phyloP scores from a whole-genome alignment of 352 stramenopile genomes.

The Phytopythium montanum region DNA sequence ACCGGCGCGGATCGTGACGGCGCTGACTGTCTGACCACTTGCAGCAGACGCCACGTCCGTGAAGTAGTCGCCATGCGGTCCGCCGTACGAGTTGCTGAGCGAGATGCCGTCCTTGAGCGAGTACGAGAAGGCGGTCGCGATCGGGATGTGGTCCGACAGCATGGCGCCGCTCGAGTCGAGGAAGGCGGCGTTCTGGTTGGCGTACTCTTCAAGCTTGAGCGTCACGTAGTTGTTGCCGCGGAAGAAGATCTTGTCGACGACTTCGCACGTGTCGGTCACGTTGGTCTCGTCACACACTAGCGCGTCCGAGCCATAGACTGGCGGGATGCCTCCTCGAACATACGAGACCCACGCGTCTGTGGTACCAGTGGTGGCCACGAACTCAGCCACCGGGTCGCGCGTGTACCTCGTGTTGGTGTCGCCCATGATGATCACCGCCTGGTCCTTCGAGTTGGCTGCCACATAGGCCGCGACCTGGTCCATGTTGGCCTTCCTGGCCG shows the following conservation, averaged over 20 bases:
- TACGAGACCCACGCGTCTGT: constrained; percentile 48
- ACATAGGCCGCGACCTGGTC: constrained; percentile 46
- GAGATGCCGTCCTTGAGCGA: constrained; percentile 20
- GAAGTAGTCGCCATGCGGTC: constrained; percentile 34
- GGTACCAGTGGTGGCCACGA: constrained; percentile 22
- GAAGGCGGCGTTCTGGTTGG: constrained; percentile 41
- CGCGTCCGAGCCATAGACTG: constrained; percentile 28
- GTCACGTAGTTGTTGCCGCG: constrained; percentile 43
- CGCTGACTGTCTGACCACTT: constrained; percentile 19
- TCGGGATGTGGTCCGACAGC: constrained; percentile 49
- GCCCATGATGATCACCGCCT: constrained; percentile 46
- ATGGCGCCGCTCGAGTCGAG: constrained; percentile 23
- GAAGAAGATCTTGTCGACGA: constrained; percentile 64
- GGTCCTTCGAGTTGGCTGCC: constrained; percentile 33
- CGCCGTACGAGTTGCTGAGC: constrained; percentile 32
- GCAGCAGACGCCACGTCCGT: constrained; percentile 28
- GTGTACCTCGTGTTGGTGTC: constrained; percentile 54
- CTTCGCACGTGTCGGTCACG: constrained; percentile 41
- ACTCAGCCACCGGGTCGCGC: constrained; percentile 38
- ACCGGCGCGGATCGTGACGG: constrained; percentile 27
- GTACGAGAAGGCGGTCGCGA: constrained; percentile 40
- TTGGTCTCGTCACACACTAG: constrained; percentile 29
- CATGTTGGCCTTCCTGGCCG: constrained; percentile 32
- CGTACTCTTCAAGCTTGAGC: constrained; percentile 36
- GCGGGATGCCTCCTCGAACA: constrained; percentile 26